Conservation (phyloP, 2,329 filamentous ascomycete genomes). For the Hawksworthiomyces lignivorus region DNA sequence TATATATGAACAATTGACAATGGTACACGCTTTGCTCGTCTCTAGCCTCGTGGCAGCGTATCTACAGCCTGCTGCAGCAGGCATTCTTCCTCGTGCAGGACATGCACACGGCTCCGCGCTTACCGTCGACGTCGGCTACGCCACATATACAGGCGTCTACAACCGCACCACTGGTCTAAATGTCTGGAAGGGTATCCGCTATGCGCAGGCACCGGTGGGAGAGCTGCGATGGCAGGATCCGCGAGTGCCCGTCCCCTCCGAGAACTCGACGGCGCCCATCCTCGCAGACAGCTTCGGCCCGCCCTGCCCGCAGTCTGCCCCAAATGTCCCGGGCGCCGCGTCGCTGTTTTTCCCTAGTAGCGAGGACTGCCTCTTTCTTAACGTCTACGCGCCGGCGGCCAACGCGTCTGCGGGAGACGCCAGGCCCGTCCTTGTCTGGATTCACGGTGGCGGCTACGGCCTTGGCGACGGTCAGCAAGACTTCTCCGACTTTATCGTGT, state of each 20-base stretch:
- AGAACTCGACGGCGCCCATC: slow-evolving; percentile 1
- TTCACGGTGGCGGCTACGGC: slow-evolving; percentile 29
- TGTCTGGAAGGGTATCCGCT: slow-evolving; percentile 5
- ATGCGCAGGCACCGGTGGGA: slow-evolving; percentile 3
- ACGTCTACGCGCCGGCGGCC: slow-evolving; percentile 33
- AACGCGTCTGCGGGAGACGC: slow-evolving; percentile 25
- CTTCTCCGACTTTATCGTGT: slow-evolving; percentile 17
- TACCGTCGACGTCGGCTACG: slow-evolving; percentile 16
- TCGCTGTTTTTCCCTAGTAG: slow-evolving; percentile 11
- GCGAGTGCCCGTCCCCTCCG: background rate
- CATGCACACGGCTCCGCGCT: too few species aligned
- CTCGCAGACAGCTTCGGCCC: slow-evolving; percentile 14
- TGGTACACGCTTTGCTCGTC: too few species aligned
- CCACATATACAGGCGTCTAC: slow-evolving; percentile 14
- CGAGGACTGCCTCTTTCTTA: slow-evolving; percentile 36
- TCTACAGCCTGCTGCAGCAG: too few species aligned
- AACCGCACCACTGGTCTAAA: slow-evolving; percentile 2
- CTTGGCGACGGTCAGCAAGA: slow-evolving; percentile 15
- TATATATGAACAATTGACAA: too few species aligned
- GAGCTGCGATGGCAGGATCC: slow-evolving; percentile 4
- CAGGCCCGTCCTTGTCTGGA: slow-evolving; percentile 46
- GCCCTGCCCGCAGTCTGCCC: slow-evolving; percentile 12
- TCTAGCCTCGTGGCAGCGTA: too few species aligned
- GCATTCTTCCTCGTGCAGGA: too few species aligned
- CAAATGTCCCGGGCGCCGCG: background rate